These are phyloP conservation scores for Warburgia ugandensis DNA, from an alignment of 164 flowering plant species.

Conservation along the genomic window DNA sequence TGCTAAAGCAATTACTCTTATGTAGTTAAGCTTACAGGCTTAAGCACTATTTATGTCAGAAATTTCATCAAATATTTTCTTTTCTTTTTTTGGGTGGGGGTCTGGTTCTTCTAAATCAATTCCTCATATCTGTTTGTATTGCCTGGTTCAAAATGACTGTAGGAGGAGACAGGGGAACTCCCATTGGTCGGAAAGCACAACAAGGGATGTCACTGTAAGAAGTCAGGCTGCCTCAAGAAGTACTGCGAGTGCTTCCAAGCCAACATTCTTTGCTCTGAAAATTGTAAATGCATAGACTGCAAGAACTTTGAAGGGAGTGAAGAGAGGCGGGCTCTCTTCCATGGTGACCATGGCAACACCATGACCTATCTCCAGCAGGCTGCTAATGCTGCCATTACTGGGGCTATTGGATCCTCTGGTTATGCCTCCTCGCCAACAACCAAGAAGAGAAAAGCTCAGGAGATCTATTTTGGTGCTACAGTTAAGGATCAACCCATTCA, in stretches of 20 bases:
- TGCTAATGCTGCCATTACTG: slow-evolving; percentile 94
- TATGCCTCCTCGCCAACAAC: slow-evolving; percentile 67
- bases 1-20: no score
- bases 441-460: slow-evolving; percentile 72
- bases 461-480: slow-evolving; percentile 40
- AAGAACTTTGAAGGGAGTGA: slow-evolving; percentile 96
- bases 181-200: slow-evolving; percentile 71
- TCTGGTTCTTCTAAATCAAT: background rate
- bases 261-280: slow-evolving; percentile 90
- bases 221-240: slow-evolving; percentile 95
- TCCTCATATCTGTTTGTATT: slow-evolving; percentile 4
- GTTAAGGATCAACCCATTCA: slow-evolving; percentile 45
- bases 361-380: slow-evolving; percentile 88
- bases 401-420: slow-evolving; percentile 93
- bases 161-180: slow-evolving; percentile 73
- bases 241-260: slow-evolving; percentile 99
- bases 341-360: slow-evolving; percentile 65
- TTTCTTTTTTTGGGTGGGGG: background rate
- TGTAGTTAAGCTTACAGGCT: no score
- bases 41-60: no score
- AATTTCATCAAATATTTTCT: no score
- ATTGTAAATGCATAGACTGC: slow-evolving; percentile 95
- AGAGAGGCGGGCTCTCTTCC: slow-evolving; percentile 87
- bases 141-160: slow-evolving; percentile 13
- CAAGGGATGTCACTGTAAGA: slow-evolving; percentile 98